These are phyloP conservation scores for Lentinula sp. DNA, from an alignment of 768 basidiomycete genomes.

Conservation along the genomic window DNA sequence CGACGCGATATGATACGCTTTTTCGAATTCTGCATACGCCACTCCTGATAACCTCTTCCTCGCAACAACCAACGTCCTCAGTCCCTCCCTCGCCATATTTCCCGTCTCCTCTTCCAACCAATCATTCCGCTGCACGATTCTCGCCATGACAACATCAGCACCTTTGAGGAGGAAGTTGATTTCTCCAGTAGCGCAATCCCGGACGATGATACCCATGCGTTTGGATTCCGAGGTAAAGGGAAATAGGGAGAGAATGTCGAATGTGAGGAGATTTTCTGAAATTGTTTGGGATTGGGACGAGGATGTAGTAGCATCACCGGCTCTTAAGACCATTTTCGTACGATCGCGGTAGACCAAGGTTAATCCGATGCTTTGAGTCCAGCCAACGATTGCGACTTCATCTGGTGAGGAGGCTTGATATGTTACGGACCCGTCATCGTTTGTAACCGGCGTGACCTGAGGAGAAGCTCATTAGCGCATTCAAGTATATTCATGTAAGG, in stretches of 20 bases:
- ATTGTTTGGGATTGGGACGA: conserved; percentile 30
- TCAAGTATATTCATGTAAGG: neutral
- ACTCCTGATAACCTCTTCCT: conserved; percentile 68
- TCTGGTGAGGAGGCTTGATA: conserved; percentile 99
- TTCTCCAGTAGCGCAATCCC: conserved; percentile 68
- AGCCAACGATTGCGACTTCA: conserved; percentile 96
- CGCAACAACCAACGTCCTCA: conserved; percentile 91
- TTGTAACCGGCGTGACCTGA: conserved; percentile 91
- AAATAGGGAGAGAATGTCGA: conserved; percentile 90
- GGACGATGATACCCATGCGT: conserved; percentile 97
- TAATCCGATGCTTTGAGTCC: conserved; percentile 93
- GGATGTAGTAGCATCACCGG: conserved; percentile 26
- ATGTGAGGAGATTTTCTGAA: conserved; percentile 34
- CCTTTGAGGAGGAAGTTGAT: conserved; percentile 77
- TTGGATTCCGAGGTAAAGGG: conserved; percentile 99
- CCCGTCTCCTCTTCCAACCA: conserved; percentile 99
- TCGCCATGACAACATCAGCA: conserved; percentile 96
- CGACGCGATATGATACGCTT: conserved; percentile 69
- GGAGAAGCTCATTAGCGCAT: neutral
- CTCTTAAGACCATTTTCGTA: conserved; percentile 68
- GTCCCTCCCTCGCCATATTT: conserved; percentile 96
- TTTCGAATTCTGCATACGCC: conserved; percentile 69
- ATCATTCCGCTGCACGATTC: conserved; percentile 93
- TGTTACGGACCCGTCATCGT: conserved; percentile 91
- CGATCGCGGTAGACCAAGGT: conserved; percentile 88